A percentile compares a stretch with the other conserved stretches of the same genome.
phyloP scores from a whole-genome alignment of 2,329 filamentous ascomycete genomes.

The Cylindrodendrum hubeiense region DNA sequence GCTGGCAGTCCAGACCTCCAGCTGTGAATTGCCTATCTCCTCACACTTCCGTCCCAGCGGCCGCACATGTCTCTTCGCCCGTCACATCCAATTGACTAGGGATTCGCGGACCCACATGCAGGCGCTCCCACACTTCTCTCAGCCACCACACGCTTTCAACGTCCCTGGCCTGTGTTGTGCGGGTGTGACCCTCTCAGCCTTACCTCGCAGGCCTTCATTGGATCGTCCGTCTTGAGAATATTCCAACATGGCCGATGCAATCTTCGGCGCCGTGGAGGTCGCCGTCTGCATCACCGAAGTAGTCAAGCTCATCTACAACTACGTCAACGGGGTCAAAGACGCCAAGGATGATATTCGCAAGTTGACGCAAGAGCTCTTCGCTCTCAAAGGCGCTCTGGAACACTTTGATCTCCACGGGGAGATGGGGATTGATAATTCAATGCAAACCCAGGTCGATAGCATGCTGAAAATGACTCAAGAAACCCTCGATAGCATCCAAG shows the following conservation, averaged over 20 bases:
- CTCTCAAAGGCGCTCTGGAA: slow-evolving; percentile 40
- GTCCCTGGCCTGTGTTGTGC: neutral
- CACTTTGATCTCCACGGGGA: slow-evolving; percentile 28
- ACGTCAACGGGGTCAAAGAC: slow-evolving; percentile 30
- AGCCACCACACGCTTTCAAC: neutral
- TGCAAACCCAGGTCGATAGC: slow-evolving; percentile 6
- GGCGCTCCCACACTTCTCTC: neutral
- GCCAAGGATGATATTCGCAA: slow-evolving; percentile 40
- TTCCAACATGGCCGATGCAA: slow-evolving; percentile 34
- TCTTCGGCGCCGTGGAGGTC: slow-evolving; percentile 33
- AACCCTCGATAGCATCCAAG: slow-evolving; percentile 32
- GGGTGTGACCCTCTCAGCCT: neutral
- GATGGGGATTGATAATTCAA: neutral
- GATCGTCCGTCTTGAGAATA: neutral
- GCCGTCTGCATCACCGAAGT: slow-evolving; percentile 34
- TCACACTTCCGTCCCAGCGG: neutral
- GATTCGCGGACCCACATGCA: neutral
- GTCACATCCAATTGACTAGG: neutral
- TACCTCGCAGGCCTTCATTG: neutral
- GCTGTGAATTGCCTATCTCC: neutral
- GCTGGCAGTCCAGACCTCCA: neutral
- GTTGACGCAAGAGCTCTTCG: slow-evolving; percentile 42
- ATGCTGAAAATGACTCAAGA: slow-evolving; percentile 40
- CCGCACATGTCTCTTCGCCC: neutral
- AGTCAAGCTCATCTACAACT: slow-evolving; percentile 34